A percentile compares a stretch with the other conserved stretches of the same genome.
phyloP scores from a whole-genome alignment of 148 eudicot species.

The Diospyros lotus region DNA sequence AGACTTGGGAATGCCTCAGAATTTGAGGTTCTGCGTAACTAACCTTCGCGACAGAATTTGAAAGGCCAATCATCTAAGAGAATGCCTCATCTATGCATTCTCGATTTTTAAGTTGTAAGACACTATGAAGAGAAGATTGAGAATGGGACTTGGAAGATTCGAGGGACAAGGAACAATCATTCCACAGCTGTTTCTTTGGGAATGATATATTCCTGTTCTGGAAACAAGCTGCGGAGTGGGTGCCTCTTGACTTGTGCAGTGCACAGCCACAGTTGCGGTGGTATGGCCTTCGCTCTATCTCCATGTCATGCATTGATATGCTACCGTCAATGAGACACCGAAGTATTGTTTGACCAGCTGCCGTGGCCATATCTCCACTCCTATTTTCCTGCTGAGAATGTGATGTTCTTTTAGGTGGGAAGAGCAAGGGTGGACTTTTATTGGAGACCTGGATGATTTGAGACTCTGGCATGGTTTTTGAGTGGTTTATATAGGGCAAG shows the following conservation, averaged over 20 bases:
- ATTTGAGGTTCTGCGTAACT: too few relatives aligned
- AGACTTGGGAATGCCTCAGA: too few relatives aligned
- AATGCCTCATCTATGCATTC: background rate
- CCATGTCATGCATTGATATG: conserved; percentile 20
- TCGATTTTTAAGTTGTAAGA: background rate
- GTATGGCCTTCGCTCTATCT: conserved; percentile 30
- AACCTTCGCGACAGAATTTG: too few relatives aligned
- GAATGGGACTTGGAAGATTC: background rate
- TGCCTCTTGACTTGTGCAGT: conserved; percentile 18
- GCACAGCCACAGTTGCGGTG: conserved; percentile 35
- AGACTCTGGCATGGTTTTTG: too few relatives aligned
- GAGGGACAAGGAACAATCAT: conserved; percentile 8
- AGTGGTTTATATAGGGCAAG: too few relatives aligned
- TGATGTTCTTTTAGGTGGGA: background rate
- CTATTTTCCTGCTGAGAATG: background rate
- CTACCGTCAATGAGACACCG: conserved; percentile 10
- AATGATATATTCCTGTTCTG: background rate
- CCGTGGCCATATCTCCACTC: too few relatives aligned
- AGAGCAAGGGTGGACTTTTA: too few relatives aligned
- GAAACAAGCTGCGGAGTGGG: background rate
- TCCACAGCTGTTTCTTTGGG: background rate
- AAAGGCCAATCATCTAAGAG: background rate
- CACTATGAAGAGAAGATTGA: background rate
- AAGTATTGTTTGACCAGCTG: too few relatives aligned
- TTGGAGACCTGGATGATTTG: too few relatives aligned